Evolutionary conservation across 2,329 filamentous ascomycete genomes (phyloP).

Genomic region (Beauveria scarabaeidicola): DNA sequence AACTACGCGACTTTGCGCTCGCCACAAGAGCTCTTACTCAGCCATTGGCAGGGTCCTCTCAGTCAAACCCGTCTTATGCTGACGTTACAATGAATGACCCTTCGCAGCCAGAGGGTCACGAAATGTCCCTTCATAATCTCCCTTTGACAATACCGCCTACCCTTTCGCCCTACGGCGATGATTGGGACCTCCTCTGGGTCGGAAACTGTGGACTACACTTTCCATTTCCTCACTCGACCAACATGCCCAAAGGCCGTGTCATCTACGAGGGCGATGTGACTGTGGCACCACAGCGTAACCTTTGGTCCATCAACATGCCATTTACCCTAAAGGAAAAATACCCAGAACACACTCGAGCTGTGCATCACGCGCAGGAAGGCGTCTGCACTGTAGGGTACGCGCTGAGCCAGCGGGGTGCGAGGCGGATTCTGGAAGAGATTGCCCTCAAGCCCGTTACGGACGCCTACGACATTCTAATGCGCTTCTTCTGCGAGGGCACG

Average conservation of each 20-base stretch:
- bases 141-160: conserved; percentile 14
- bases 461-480: conserved; percentile 36
- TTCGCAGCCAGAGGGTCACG: conserved; percentile 6
- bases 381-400: conserved; percentile 37
- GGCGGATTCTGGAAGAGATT: conserved; percentile 33
- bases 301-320: conserved; percentile 27
- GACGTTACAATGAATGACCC: conserved; percentile 18
- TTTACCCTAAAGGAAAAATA: conserved; percentile 27
- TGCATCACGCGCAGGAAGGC: conserved; percentile 32
- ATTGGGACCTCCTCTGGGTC: conserved; percentile 45
- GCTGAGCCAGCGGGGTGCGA: conserved; percentile 35
- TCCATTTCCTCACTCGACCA: conserved; percentile 13
- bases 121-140: conserved; percentile 16
- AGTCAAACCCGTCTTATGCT: conserved; percentile 13
- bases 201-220: conserved; percentile 37
- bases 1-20: conserved; percentile 35
- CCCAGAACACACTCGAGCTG: conserved; percentile 33
- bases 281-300: conserved; percentile 24
- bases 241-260: conserved; percentile 23
- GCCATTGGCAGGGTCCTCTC: conserved; percentile 15
- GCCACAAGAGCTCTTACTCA: conserved; percentile 28
- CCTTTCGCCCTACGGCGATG: conserved; percentile 37
- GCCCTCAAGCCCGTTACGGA: conserved; percentile 32
- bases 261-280: conserved; percentile 26
- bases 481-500: conserved; percentile 36